Percentiles rank a stretch among this genome's conserved stretches.
Conservation (phyloP, 257 asterid genomes). For the Solanum neorickii region DNA sequence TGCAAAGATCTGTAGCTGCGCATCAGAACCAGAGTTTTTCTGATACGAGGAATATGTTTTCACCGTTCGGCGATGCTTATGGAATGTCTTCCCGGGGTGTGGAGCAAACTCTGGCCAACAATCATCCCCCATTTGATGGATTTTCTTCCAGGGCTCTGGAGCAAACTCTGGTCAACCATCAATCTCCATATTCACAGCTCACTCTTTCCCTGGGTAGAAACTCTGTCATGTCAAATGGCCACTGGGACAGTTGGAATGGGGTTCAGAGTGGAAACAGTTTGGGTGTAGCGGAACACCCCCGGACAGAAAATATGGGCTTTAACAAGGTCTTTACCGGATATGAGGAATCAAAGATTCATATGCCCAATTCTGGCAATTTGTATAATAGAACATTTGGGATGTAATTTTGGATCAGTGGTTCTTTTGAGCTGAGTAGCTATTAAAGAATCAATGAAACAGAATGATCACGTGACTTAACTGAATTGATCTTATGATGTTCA, state of each 20-base stretch:
- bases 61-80: slow-evolving; percentile 39
- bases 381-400: slow-evolving; percentile 65
- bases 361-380: slow-evolving; percentile 60
- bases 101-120: slow-evolving; percentile 50
- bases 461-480: background rate
- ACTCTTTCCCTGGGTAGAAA: slow-evolving; percentile 48
- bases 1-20: slow-evolving; percentile 53
- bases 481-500: background rate
- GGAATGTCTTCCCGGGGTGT: slow-evolving; percentile 51
- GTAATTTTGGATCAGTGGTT: slow-evolving; percentile 17
- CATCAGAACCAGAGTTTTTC: slow-evolving; percentile 59
- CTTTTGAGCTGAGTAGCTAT: background rate
- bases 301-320: slow-evolving; percentile 42
- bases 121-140: slow-evolving; percentile 14
- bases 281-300: slow-evolving; percentile 57
- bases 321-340: slow-evolving; percentile 47
- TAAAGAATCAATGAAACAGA: slow-evolving; percentile 9
- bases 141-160: slow-evolving; percentile 19
- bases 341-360: slow-evolving; percentile 60
- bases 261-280: slow-evolving; percentile 48
- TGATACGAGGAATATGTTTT: slow-evolving; percentile 32
- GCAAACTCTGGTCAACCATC: slow-evolving; percentile 43
- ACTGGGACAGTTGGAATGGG: slow-evolving; percentile 77
- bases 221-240: slow-evolving; percentile 57
- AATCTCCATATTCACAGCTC: slow-evolving; percentile 50